Conservation (phyloP, 257 asterid genomes). For the Nyctanthes arbortristis region DNA sequence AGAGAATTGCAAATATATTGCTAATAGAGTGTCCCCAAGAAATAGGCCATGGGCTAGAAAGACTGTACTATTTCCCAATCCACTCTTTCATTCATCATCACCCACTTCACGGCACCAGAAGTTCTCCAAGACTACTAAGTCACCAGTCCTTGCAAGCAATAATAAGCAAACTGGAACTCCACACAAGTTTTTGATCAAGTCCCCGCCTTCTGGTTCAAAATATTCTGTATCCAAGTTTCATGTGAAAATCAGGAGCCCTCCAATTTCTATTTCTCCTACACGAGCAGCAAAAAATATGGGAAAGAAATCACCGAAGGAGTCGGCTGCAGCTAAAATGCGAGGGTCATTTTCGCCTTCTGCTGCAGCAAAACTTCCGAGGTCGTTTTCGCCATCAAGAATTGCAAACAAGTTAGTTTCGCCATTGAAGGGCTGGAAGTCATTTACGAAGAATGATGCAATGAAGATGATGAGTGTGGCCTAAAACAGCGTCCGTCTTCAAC, state of each 20-base stretch:
- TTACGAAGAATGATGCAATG: constrained; percentile 48
- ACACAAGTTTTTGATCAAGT: constrained; percentile 85
- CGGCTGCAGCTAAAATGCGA: constrained; percentile 52
- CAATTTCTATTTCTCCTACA: constrained; percentile 36
- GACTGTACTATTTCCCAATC: constrained; percentile 86
- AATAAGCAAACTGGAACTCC: constrained; percentile 53
- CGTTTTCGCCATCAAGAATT: constrained; percentile 38
- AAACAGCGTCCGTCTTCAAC: constrained; percentile 56
- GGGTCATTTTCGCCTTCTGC: constrained; percentile 67
- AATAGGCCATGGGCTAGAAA: constrained; percentile 83
- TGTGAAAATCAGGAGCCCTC: constrained; percentile 51
- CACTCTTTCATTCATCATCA: constrained; percentile 62
- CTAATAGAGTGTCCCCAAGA: constrained; percentile 84
- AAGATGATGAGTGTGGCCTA: constrained; percentile 59
- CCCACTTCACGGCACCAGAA: too few species aligned
- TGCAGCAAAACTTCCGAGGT: too few species aligned
- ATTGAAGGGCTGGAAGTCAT: constrained; percentile 47
- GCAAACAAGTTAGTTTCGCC: constrained; percentile 40
- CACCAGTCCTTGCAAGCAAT: too few species aligned
- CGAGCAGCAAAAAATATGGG: constrained; percentile 17
- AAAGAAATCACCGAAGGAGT: constrained; percentile 45
- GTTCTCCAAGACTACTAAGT: too few species aligned
- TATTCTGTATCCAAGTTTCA: constrained; percentile 36
- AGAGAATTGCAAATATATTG: constrained; percentile 63
- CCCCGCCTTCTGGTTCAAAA: constrained; percentile 34